phyloP scores from a whole-genome alignment of 768 basidiomycete species.

The Pilatotrama ljubarskyi region DNA sequence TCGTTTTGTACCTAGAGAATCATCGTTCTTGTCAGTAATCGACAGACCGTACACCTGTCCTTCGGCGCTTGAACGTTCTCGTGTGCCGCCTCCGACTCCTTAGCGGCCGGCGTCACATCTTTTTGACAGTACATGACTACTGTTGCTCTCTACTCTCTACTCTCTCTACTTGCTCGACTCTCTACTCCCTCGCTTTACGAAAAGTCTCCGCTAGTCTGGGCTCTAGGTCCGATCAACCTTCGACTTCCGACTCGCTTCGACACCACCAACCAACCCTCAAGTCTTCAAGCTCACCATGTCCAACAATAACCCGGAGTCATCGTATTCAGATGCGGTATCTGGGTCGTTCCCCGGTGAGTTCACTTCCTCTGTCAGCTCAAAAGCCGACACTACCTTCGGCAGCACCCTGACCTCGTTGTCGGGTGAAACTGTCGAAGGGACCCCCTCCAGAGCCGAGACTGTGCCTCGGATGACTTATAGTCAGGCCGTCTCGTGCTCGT shows the following conservation, averaged over 20 bases:
- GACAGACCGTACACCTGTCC: too few species aligned
- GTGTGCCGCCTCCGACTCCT: too few species aligned
- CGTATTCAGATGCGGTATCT: not conserved
- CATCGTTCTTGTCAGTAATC: too few species aligned
- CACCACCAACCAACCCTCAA: not conserved
- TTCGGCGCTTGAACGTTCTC: too few species aligned
- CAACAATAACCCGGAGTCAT: not conserved
- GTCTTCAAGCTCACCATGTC: not conserved
- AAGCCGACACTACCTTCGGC: not conserved
- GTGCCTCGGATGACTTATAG: not conserved
- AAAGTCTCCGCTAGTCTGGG: not conserved
- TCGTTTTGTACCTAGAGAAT: not conserved
- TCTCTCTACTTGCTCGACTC: not conserved
- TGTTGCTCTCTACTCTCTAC: not conserved
- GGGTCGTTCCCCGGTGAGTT: not conserved
- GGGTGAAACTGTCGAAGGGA: not conserved
- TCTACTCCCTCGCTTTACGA: not conserved
- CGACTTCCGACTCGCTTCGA: not conserved
- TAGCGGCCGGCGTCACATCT: not conserved
- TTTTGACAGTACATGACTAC: not conserved
- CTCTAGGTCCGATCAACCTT: not conserved
- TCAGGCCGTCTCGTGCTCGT: constrained; percentile 4
- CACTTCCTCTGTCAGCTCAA: not conserved
- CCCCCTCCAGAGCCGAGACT: not conserved
- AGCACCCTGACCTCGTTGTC: not conserved